Conservation (phyloP, 805 yeast species). For the Tanozyma kutaoensis region DNA sequence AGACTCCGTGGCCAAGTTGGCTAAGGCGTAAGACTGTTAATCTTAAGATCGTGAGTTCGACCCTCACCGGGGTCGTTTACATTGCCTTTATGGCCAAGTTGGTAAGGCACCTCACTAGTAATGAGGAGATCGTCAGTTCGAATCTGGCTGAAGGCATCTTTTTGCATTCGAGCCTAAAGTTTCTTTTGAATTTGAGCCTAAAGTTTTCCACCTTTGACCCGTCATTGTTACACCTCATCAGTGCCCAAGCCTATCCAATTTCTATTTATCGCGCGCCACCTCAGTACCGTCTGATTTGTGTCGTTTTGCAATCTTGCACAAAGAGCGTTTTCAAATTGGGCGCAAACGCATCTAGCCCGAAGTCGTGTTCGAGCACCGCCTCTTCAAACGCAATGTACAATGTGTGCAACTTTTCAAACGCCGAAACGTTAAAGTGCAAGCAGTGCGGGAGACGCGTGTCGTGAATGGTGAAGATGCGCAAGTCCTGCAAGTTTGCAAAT, state of each 20-base stretch:
- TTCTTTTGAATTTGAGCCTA: too few relatives aligned
- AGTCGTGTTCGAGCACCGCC: background rate
- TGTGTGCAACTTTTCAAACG: background rate
- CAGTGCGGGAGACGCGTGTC: background rate
- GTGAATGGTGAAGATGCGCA: background rate
- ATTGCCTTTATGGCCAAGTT: constrained; percentile 1
- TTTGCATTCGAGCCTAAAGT: background rate
- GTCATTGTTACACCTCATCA: too few relatives aligned
- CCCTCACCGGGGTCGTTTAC: constrained; percentile 20
- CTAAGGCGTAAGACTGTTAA: constrained; percentile 24
- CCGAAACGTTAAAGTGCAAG: background rate
- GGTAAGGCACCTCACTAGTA: constrained; percentile 1
- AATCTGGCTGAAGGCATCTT: constrained; percentile 1
- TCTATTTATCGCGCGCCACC: background rate
- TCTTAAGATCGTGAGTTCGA: constrained; percentile 24
- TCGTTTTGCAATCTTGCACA: background rate
- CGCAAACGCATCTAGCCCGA: background rate
- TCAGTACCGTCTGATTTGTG: background rate
- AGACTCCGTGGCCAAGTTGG: constrained; percentile 18
- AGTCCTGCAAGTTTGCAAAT: background rate
- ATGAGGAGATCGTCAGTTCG: constrained; percentile 1
- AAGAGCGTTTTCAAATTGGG: background rate
- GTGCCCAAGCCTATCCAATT: background rate
- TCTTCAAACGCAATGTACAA: background rate
- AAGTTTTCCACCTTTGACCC: too few relatives aligned